A percentile compares a stretch with the other conserved stretches of the same genome.
These are phyloP conservation scores for Dendrostoma leiphaemia DNA, from an alignment of 2,329 filamentous ascomycete species.

Conservation along the genomic window DNA sequence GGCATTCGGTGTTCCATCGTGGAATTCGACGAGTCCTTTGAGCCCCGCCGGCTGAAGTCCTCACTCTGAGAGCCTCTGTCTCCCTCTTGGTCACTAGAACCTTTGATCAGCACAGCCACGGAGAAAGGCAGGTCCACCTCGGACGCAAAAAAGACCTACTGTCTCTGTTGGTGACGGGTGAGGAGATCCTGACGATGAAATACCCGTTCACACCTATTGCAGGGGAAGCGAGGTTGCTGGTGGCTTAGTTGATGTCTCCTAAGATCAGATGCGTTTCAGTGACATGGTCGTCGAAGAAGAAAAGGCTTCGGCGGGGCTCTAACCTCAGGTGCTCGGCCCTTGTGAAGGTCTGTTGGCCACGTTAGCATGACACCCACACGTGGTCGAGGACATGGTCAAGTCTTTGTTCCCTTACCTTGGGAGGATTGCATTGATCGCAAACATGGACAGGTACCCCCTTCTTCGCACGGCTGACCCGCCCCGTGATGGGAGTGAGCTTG, in stretches of 20 bases:
- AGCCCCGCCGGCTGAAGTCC: conserved; percentile 27
- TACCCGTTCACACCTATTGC: conserved; percentile 52
- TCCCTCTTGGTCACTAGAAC: conserved; percentile 43
- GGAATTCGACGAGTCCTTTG: conserved; percentile 24
- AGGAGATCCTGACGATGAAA: conserved; percentile 61
- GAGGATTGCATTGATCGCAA: conserved; percentile 50
- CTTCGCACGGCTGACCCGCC: conserved; percentile 56
- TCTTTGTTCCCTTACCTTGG: conserved; percentile 52
- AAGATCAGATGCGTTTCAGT: conserved; percentile 24
- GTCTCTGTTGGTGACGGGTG: conserved; percentile 53
- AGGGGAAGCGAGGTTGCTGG: conserved; percentile 50
- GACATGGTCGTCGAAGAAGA: conserved; percentile 15
- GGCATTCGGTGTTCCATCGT: conserved; percentile 21
- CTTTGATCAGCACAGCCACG: conserved; percentile 16
- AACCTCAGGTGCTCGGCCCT: conserved; percentile 62
- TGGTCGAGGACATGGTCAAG: neutral
- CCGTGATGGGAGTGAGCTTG: conserved; percentile 56
- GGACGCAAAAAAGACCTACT: conserved; percentile 35
- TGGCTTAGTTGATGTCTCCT: conserved; percentile 63
- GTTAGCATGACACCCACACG: conserved; percentile 20
- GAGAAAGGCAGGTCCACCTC: too few species aligned
- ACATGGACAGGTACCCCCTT: conserved; percentile 58
- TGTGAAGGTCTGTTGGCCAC: conserved; percentile 52
- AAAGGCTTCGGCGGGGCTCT: conserved; percentile 16
- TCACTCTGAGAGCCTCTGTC: conserved; percentile 34